Percentiles rank a stretch among this genome's conserved stretches.
phyloP scores from a whole-genome alignment of 2,329 filamentous ascomycete genomes.

The Aspergillus fumigatiaffinis region DNA sequence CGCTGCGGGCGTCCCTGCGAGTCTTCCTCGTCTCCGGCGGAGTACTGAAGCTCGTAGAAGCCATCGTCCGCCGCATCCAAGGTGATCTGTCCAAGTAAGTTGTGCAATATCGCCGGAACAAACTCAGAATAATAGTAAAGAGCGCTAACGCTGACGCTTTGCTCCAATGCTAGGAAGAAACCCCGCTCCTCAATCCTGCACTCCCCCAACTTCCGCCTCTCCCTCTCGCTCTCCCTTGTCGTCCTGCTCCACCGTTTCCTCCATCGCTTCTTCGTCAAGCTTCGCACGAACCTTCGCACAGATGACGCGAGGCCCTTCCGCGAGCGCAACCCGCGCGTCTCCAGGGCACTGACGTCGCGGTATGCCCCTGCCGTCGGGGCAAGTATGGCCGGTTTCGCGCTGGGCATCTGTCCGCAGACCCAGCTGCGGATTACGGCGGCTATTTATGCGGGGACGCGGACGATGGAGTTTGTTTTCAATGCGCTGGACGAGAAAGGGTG shows the following conservation, averaged over 20 bases:
- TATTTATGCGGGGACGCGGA: slow-evolving; percentile 76
- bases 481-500: slow-evolving; percentile 69
- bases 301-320: slow-evolving; percentile 79
- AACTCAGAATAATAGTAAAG: background rate
- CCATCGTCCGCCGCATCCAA: slow-evolving; percentile 37
- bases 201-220: slow-evolving; percentile 70
- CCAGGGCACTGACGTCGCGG: slow-evolving; percentile 70
- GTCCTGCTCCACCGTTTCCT: slow-evolving; percentile 84
- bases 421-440: slow-evolving; percentile 74
- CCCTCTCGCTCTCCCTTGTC: slow-evolving; percentile 77
- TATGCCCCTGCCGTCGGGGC: slow-evolving; percentile 89
- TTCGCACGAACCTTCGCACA: slow-evolving; percentile 74
- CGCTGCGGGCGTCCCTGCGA: slow-evolving; percentile 66
- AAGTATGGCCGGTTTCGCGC: slow-evolving; percentile 75
- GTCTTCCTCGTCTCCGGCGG: slow-evolving; percentile 64
- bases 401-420: slow-evolving; percentile 70
- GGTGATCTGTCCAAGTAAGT: slow-evolving; percentile 21
- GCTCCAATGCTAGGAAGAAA: slow-evolving; percentile 26
- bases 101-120: background rate
- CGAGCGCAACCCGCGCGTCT: slow-evolving; percentile 72
- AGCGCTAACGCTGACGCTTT: background rate
- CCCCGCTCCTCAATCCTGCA: slow-evolving; percentile 41
- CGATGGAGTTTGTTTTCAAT: slow-evolving; percentile 84
- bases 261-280: slow-evolving; percentile 79
- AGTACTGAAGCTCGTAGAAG: slow-evolving; percentile 60